Base-by-base conservation (phyloP, 139 green algal species). In the Chlamydomonas schloesseri region DNA sequence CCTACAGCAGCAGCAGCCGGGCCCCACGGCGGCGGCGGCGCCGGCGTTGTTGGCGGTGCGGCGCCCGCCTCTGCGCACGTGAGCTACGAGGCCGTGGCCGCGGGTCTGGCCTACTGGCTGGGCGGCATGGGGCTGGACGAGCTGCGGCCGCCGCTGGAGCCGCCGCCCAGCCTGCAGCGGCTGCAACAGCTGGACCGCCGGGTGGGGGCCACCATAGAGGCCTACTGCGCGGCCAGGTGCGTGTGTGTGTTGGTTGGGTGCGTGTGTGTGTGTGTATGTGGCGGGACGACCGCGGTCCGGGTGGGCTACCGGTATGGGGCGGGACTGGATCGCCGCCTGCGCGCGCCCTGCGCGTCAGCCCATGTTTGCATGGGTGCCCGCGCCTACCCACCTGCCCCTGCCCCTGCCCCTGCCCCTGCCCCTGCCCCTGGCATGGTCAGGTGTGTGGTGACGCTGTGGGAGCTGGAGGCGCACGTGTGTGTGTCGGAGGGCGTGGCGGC, bases 391-490 rank as follows among this genome's bases (percentile, higher is more conserved):
- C 24, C 2, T 14, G 28, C 4, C 68, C 26, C 21, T 50, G 33
- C 33, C 68, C 17, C 18, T 29, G 62, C 26, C n/a, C n/a, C n/a
- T n/a, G n/a, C n/a, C n/a, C n/a, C n/a, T n/a, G n/a, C n/a, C 15
- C 67, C 14, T 46, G 24, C 14, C 15, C 31, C 29, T 36, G 28
- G 9, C 62, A 26, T 28, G 10, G 13, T 1, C 78, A 84, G 78
- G 78, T 84, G 42, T 13, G 64, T 84, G n/a, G 64, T 65, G 33
- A 84, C 64, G 17, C 62, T 75, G 29, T 84, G 78, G 78, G 78
- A 84, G 42, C 46, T 84, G 42, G 64, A 74, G 62, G 42, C 26
- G 18, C 65, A 84, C 37, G 34, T 84, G 28, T 84, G 78, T n/a
- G 20, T 5, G 1, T 58, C 46, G 0, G 78, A 84, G 78, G 78